Percentiles rank a stretch among this genome's conserved stretches.
phyloP scores from a whole-genome alignment of 2,329 filamentous ascomycete genomes.

The Truncatella angustata region DNA sequence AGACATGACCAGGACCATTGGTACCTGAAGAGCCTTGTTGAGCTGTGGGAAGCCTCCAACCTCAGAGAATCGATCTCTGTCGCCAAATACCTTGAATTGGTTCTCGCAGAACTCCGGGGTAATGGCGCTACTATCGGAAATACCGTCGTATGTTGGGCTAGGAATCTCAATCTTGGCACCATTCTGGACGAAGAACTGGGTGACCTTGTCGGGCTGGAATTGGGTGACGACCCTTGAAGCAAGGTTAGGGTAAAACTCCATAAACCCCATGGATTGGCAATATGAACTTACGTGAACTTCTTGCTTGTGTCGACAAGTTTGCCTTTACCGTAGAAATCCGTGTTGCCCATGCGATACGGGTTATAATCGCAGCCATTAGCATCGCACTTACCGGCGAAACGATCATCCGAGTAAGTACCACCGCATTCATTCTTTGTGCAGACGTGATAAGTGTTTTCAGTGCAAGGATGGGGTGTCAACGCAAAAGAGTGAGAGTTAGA shows the following conservation, averaged over 20 bases:
- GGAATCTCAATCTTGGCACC: slow-evolving; percentile 41
- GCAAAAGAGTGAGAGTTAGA: slow-evolving; percentile 61
- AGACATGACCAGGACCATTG: slow-evolving; percentile 62
- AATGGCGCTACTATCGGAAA: background rate
- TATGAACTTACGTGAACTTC: slow-evolving; percentile 17
- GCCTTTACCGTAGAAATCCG: slow-evolving; percentile 58
- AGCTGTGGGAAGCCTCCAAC: slow-evolving; percentile 54
- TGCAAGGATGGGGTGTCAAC: slow-evolving; percentile 61
- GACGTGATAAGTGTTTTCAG: slow-evolving; percentile 41
- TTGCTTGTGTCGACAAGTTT: slow-evolving; percentile 21
- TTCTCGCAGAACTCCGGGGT: background rate
- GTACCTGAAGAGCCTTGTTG: slow-evolving; percentile 48
- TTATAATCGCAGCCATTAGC: slow-evolving; percentile 67
- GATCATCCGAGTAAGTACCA: slow-evolving; percentile 45
- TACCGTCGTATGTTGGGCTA: background rate
- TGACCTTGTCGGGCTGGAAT: slow-evolving; percentile 46
- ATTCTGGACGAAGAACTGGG: slow-evolving; percentile 59
- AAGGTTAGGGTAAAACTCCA: too few species aligned
- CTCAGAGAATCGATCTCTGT: slow-evolving; percentile 48
- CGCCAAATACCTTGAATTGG: slow-evolving; percentile 42
- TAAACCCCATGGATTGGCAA: too few species aligned
- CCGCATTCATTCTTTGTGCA: slow-evolving; percentile 48
- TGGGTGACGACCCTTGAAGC: slow-evolving; percentile 51
- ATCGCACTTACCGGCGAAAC: slow-evolving; percentile 60
- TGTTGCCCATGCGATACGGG: slow-evolving; percentile 62